Base-by-base conservation (phyloP, 2,329 filamentous ascomycete genomes). In the Seiridium cupressi region DNA sequence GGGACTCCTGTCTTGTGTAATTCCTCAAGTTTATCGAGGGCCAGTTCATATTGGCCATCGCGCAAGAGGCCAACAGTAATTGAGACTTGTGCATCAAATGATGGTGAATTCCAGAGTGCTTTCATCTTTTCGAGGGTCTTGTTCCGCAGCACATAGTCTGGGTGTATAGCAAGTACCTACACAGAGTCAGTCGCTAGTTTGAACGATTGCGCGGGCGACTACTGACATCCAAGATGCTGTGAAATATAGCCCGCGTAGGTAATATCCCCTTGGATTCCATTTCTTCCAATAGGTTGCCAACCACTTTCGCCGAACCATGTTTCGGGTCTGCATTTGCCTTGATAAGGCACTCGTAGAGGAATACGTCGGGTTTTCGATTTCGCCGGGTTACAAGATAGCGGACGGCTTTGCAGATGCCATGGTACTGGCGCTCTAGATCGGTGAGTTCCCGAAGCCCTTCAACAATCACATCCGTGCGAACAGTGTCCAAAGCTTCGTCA, bases 11-110 rank as follows among this genome's bases (percentile, higher is more conserved):
- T 79, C 56, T 79, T 76, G 47, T 85, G 77, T 82, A 97, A 85
- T 31, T 83, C 76, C 44, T 91, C 88, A 47, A 97, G 74, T 65
- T 85, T 85, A 56, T 84, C 81, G 60, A 96, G 78, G 1, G 92
- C 93, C 63, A 93, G 78, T 75, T 98, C 95, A 63, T 92, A 88
- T 68, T 96, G 89, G 1, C 87, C 85, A 67, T 97, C 93, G 26
- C 93, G 84, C 42, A 98, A 79, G 61, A 96, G 76, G 0, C 92
- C 92, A 8, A 92, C 76, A 1, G 89, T 83, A 26, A 96, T 80
- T 69, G 84, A 86, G 66, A 90, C 85, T 70, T 84, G 84, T 7
- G 87, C 89, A 5, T 82, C 79, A 9, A 81, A 83, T 47, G 81
- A 85, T 7, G 91, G 76, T 7, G 79, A 77, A 57, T 90, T 82